A percentile compares a stretch with the other conserved stretches of the same genome.
phyloP scores from a whole-genome alignment of 768 basidiomycete genomes.

The Suillus subluteus region DNA sequence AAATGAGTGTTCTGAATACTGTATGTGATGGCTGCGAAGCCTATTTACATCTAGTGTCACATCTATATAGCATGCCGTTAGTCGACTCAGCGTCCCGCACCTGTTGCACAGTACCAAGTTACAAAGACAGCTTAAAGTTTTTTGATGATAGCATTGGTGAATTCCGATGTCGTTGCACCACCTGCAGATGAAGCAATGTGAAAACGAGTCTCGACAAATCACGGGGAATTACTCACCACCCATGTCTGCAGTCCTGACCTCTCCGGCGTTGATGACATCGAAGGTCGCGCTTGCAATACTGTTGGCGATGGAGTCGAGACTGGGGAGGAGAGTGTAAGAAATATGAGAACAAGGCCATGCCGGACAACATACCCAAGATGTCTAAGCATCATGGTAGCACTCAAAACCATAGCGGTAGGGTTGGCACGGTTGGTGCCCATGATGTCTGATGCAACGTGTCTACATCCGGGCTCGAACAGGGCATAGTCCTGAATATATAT shows the following conservation, averaged over 20 bases:
- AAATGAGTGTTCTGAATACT: constrained; percentile 13
- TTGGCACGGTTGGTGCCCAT: constrained; percentile 97
- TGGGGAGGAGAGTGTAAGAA: constrained; percentile 35
- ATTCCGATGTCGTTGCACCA: constrained; percentile 89
- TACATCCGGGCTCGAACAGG: constrained; percentile 97
- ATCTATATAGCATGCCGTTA: neutral
- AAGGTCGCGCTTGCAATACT: constrained; percentile 91
- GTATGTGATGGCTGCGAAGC: neutral
- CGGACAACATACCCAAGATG: constrained; percentile 77
- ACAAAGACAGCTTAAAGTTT: constrained; percentile 49
- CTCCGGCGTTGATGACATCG: constrained; percentile 86
- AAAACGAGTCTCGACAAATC: neutral
- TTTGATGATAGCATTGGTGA: constrained; percentile 91
- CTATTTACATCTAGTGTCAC: constrained; percentile 10
- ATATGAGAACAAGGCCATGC: constrained; percentile 22
- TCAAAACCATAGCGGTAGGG: constrained; percentile 96
- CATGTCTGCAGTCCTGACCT: constrained; percentile 94
- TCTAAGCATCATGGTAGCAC: constrained; percentile 96
- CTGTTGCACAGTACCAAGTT: neutral
- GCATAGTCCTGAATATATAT: constrained; percentile 77
- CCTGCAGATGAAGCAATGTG: constrained; percentile 46
- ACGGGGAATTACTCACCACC: constrained; percentile 62
- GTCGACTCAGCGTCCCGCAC: neutral
- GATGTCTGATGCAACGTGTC: constrained; percentile 93
- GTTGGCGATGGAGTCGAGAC: constrained; percentile 92